Evolutionary conservation across 305 asterid species (phyloP).

Genomic region (Fraxinus floribunda): DNA sequence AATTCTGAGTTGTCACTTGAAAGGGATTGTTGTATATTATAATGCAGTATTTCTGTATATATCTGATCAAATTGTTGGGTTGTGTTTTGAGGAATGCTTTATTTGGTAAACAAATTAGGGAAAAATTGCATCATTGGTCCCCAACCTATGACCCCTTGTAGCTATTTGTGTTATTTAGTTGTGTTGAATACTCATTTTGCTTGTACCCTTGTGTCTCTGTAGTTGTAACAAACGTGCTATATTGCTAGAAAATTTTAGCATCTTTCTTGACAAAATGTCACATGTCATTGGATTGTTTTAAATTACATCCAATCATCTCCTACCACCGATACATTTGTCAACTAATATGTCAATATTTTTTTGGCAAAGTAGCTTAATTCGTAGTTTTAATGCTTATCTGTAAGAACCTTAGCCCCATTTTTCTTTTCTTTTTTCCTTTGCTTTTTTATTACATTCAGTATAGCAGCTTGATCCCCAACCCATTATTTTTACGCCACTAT

Average conservation of each 20-base stretch:
- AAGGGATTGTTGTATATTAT: background rate
- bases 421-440: no score
- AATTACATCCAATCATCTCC: background rate
- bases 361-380: background rate
- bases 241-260: no score
- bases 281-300: background rate
- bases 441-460: background rate
- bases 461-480: no score
- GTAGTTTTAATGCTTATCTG: background rate
- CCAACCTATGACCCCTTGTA: background rate
- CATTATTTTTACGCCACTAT: background rate
- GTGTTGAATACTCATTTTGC: background rate
- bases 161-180: background rate
- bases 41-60: constrained; percentile 28
- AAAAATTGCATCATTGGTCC: background rate
- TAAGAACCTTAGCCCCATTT: background rate
- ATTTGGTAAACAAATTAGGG: background rate
- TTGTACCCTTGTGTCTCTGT: no score
- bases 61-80: constrained; percentile 12
- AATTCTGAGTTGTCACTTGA: constrained; percentile 10
- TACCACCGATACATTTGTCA: background rate
- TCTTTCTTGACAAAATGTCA: no score
- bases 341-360: background rate
- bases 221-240: no score
- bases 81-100: constrained; percentile 8